These are phyloP conservation scores for Myrica gale DNA, from an alignment of 306 rosid species.

Conservation along the genomic window DNA sequence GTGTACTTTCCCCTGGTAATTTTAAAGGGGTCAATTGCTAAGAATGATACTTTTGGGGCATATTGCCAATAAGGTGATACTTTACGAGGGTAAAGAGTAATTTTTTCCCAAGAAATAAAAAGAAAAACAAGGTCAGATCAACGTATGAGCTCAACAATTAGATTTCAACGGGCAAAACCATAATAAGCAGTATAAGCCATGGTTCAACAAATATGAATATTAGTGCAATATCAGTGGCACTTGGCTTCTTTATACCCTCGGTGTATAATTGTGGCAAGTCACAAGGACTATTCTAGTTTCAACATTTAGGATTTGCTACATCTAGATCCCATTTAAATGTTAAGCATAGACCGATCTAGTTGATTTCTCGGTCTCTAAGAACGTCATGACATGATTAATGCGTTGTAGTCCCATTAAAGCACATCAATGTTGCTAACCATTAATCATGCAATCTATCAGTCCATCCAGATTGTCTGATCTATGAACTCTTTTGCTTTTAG, in stretches of 20 bases:
- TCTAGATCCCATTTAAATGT: not conserved
- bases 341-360: not conserved
- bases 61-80: too few species aligned
- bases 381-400: not conserved
- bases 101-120: not conserved
- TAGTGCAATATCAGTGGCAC: not conserved
- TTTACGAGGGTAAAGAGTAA: too few species aligned
- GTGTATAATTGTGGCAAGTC: not conserved
- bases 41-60: too few species aligned
- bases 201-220: not conserved
- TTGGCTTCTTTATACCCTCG: not conserved
- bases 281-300: not conserved
- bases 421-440: not conserved
- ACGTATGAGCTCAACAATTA: not conserved
- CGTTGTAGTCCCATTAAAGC: not conserved
- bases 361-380: not conserved
- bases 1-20: too few species aligned
- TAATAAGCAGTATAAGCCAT: not conserved
- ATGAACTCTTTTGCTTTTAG: too few species aligned
- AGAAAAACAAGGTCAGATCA: not conserved
- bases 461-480: too few species aligned
- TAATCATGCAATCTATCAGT: too few species aligned
- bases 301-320: not conserved
- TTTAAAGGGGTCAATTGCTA: too few species aligned
- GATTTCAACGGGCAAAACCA: not conserved